Evolutionary conservation across 306 rosid species (phyloP), one percentile per base, ranked within the genome.

Genomic region (Acacia melanoxylon): DNA sequence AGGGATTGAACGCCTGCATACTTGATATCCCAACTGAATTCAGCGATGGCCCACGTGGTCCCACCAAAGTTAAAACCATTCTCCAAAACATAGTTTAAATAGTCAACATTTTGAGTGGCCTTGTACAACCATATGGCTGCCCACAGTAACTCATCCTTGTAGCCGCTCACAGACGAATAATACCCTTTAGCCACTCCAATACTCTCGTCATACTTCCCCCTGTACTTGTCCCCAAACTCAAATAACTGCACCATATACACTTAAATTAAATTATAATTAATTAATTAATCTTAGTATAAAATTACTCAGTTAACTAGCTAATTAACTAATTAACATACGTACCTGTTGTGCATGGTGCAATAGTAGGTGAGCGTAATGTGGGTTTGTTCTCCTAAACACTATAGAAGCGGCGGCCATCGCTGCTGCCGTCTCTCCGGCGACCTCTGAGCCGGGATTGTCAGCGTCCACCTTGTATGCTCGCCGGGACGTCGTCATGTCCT

Each of bases 91-190:
- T 94, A 94, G 0, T 74, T 79, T 22, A 92, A 86, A 84, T 92
- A 94, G 13, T 83, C 69, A 1, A 92, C 90, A 27, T 81, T 87
- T 33, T 84, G 15, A 1, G 95, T 92, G 80, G 97, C 95, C 70
- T 44, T 91, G 78, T 91, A 89, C 0, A 94, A 78, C 98, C 98
- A 94, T 59, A 88, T 25, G 16, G 98, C 92, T 80, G 92, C 98
- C 98, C 98, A 94, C 2, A 94, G 68, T 48, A 94, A 86, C 93
- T 94, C 98, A 72, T 94, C 98, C 94, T 12, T 87, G 88, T 92
- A 94, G 2, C 98, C 98, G 83, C 96, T 94, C 68, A 88, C 92
- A 1, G 97, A 94, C 41, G 88, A 72, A 83, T 94, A 94, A 63
- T 90, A 86, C 59, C 89, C 90, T 45, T 89, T 91, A 15, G 80